Conservation (phyloP, 306 rosid genomes). For the Casuarina cunninghamiana region DNA sequence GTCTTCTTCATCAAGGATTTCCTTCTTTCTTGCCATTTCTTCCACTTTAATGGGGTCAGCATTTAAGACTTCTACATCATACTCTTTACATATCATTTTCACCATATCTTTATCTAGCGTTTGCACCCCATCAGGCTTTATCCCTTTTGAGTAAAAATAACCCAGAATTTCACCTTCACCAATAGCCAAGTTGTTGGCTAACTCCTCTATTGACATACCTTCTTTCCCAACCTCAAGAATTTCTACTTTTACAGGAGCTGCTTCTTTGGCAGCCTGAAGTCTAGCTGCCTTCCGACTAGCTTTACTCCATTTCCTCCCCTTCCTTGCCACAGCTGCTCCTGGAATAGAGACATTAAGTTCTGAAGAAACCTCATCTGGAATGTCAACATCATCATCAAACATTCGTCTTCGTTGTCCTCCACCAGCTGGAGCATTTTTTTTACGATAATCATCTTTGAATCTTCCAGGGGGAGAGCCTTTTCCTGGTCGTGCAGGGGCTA, state of each 20-base stretch:
- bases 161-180: conserved; percentile 93
- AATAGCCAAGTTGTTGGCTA: conserved; percentile 72
- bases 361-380: conserved; percentile 62
- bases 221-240: conserved; percentile 79
- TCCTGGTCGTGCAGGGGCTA: conserved; percentile 78
- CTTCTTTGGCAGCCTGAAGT: conserved; percentile 93
- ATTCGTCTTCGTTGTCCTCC: conserved; percentile 64
- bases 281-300: conserved; percentile 97
- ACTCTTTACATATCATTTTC: conserved; percentile 86
- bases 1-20: conserved; percentile 70
- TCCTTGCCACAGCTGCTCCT: conserved; percentile 58
- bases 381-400: conserved; percentile 41
- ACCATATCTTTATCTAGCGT: conserved; percentile 90
- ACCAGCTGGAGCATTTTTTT: conserved; percentile 60
- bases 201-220: conserved; percentile 88
- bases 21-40: conserved; percentile 71
- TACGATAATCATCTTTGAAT: conserved; percentile 73
- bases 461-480: conserved; percentile 67
- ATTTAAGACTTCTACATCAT: conserved; percentile 83
- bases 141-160: conserved; percentile 72
- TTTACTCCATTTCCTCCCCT: conserved; percentile 98
- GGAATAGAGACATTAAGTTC: conserved; percentile 73
- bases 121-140: conserved; percentile 97
- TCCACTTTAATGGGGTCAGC: conserved; percentile 75
- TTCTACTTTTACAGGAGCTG: conserved; percentile 97